Base-by-base conservation (phyloP, 106 monocot genomes). In the Allium fistulosum region DNA sequence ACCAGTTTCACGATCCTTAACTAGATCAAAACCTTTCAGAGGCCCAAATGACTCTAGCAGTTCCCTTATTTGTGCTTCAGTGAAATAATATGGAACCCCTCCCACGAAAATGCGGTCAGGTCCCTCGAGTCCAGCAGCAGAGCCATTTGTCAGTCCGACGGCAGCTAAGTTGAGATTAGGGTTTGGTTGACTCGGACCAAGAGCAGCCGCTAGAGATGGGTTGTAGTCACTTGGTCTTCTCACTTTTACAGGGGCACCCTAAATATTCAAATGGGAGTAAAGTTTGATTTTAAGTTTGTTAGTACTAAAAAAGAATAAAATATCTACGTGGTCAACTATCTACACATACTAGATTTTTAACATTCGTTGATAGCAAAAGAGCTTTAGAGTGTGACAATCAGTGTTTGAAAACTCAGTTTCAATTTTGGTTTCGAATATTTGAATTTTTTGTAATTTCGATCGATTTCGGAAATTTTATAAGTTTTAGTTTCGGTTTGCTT, bases 231-330 rank as follows among this genome's bases (percentile, higher is more conserved):
- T 94, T 57, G 93, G 93, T 70, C 93, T 81, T 81, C 93, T 79
- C 8, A 90, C 90, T 55, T 94, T 94, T 15, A 94, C 93, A n/a
- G 86, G 93, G 45, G 82, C 86, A 12, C 93, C 93, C 92, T 92
- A 84, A 67, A 67, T 65, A 10, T 15, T 10, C 8, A 8, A 67
- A 62, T 57, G 53, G 12, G 47, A 26, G 46, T 0, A 62, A 61
- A 9, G 26, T 15, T 48, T 49, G n/a, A 14, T 48, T 48, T 49
- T 12, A 65, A 65, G 46, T 17, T 49, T 18, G 37, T 37, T 37
- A 37, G 37, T 37, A 37, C 37, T 2, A 37, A 37, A 37, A 22
- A 37, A 37, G 37, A 37, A 37, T 37, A 37, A 37, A 1, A 37
- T 37, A 37, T 37, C 0, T 2, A 5, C 2, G 5, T 37, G 37